These are phyloP conservation scores for Brasenia schreberi DNA, from an alignment of 164 flowering plant genomes.

Conservation along the genomic window DNA sequence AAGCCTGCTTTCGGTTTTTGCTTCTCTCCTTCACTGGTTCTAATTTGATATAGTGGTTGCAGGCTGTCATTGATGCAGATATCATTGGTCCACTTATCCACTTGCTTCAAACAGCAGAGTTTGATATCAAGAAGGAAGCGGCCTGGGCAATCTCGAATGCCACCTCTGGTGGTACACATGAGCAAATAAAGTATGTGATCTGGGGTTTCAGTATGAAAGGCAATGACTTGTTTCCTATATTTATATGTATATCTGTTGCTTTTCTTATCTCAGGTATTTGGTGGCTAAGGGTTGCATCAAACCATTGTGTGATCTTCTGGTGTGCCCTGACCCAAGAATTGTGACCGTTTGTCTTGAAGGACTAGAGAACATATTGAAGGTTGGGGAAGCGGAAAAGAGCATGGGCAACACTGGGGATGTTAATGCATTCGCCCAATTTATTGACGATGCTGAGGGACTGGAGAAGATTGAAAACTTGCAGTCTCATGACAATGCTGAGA, in stretches of 20 bases:
- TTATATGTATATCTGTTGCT: not conserved
- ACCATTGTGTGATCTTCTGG: conserved; percentile 68
- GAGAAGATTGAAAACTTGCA: conserved; percentile 71
- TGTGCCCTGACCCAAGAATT: conserved; percentile 61
- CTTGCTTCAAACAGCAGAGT: conserved; percentile 78
- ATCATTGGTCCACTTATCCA: conserved; percentile 57
- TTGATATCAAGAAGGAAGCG: conserved; percentile 79
- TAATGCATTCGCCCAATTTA: conserved; percentile 50
- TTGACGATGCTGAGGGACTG: conserved; percentile 69
- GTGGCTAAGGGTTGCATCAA: conserved; percentile 56
- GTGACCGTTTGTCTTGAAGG: conserved; percentile 68
- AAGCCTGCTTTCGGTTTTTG: not conserved
- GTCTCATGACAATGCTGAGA: conserved; percentile 59
- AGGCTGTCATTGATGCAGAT: conserved; percentile 77
- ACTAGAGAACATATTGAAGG: conserved; percentile 64
- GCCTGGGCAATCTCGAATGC: conserved; percentile 91
- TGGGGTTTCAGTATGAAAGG: not conserved
- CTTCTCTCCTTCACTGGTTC: not conserved
- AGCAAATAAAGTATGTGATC: conserved; percentile 55
- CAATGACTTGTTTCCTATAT: not conserved
- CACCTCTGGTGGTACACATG: conserved; percentile 65
- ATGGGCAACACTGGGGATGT: conserved; percentile 33
- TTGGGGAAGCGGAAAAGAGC: conserved; percentile 63
- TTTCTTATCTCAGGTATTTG: conserved; percentile 25
- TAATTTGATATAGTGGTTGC: not conserved